Conservation (phyloP, 768 basidiomycete genomes). For the Rhizopogon roseolus region DNA sequence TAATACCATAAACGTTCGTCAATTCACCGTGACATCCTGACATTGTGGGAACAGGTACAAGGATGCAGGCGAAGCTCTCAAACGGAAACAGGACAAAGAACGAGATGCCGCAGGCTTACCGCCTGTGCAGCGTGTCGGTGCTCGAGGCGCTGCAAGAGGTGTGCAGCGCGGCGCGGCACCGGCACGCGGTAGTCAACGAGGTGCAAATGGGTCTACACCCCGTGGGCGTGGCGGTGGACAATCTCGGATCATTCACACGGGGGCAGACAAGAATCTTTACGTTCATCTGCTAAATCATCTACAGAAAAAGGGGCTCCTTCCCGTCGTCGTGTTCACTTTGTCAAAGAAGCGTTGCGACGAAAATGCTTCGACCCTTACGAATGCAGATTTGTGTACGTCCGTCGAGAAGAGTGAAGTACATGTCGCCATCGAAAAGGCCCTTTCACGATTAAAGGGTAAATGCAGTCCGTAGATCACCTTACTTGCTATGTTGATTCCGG, state of each 20-base stretch:
- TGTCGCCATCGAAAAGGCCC: constrained; percentile 86
- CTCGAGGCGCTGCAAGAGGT: constrained; percentile 60
- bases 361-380: constrained; percentile 85
- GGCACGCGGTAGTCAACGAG: constrained; percentile 53
- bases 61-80: constrained; percentile 81
- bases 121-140: constrained; percentile 81
- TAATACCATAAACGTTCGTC: constrained; percentile 25
- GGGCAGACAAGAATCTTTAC: constrained; percentile 86
- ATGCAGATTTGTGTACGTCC: constrained; percentile 81
- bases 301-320: constrained; percentile 80
- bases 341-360: constrained; percentile 98
- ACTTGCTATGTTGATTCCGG: constrained; percentile 3
- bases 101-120: constrained; percentile 91
- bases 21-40: constrained; percentile 1
- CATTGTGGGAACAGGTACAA: constrained; percentile 60
- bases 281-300: constrained; percentile 87
- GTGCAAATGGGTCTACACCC: constrained; percentile 33
- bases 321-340: constrained; percentile 95
- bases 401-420: constrained; percentile 98
- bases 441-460: constrained; percentile 85
- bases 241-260: constrained; percentile 56
- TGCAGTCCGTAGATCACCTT: constrained; percentile 3
- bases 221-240: constrained; percentile 42
- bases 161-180: constrained; percentile 40
- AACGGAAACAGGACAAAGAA: constrained; percentile 97